Percentiles rank a stretch among this genome's conserved stretches.
Conservation (phyloP, 768 basidiomycete species). For the Boletus huronensis region DNA sequence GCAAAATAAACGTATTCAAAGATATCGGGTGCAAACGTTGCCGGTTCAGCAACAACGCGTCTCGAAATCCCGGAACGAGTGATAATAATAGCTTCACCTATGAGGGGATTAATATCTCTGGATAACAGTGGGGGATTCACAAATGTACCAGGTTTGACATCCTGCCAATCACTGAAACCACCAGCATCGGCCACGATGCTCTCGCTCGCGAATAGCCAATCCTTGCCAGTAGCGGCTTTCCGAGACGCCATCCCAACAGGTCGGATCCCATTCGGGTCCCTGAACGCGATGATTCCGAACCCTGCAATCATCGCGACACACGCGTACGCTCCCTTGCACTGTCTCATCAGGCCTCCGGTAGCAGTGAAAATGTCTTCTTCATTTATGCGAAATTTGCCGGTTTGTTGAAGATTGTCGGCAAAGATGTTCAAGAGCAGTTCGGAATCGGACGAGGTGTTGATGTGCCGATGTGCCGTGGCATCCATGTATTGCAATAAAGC, state of each 20-base stretch:
- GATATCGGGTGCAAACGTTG: conserved; percentile 92
- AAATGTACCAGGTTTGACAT: conserved; percentile 80
- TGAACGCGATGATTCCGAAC: conserved; percentile 96
- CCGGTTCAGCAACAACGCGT: conserved; percentile 64
- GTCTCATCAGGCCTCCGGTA: conserved; percentile 82
- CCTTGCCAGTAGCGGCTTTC: conserved; percentile 54
- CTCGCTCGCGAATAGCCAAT: conserved; percentile 92
- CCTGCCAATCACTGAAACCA: conserved; percentile 90
- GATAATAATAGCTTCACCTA: conserved; percentile 95
- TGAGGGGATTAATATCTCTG: neutral
- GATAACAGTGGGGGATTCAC: neutral
- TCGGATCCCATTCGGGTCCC: conserved; percentile 96
- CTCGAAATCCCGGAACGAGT: conserved; percentile 76
- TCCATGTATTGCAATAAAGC: conserved; percentile 92
- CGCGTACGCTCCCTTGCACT: conserved; percentile 91
- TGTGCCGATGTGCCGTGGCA: conserved; percentile 93
- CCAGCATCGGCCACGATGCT: conserved; percentile 94
- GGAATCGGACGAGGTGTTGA: conserved; percentile 98
- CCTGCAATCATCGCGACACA: conserved; percentile 99
- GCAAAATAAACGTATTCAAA: conserved; percentile 99
- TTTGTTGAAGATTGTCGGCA: conserved; percentile 95
- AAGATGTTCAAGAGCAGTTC: conserved; percentile 97
- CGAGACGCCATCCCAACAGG: conserved; percentile 86
- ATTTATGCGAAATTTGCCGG: conserved; percentile 98
- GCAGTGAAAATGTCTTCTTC: conserved; percentile 99